Base-by-base conservation (phyloP, 495 filamentous ascomycete species). In the Lentithecium fluviatile region DNA sequence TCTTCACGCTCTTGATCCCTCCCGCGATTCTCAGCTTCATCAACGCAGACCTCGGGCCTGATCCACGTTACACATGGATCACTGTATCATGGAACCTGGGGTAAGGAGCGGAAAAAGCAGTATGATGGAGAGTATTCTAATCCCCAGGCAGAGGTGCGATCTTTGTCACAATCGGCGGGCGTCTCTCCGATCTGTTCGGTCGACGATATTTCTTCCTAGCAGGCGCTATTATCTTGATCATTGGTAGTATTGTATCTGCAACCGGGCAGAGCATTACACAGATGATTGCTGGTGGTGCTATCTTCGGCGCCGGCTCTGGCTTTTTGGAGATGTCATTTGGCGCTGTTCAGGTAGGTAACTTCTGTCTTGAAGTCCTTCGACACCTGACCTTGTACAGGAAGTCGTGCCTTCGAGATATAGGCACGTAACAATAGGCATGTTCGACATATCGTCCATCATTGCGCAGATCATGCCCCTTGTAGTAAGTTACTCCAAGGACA, bases 61-160 rank as follows among this genome's bases (percentile, higher is more conserved):
- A 66, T 26, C 64, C 64, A 29, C 58, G 64, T 15, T 66, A 62
- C 32, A 66, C 64, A 2, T 66, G 64, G 64, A 66, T 66, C 52
- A 66, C 64, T 42, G 62, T 66, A 32, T 66, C 64, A 1, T 66
- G 64, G 64, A 66, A 66, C 29, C 58, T 66, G 13, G 64, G n/a
- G n/a, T n/a, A n/a, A n/a, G n/a, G n/a, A n/a, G n/a, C n/a, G n/a
- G n/a, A n/a, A n/a, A n/a, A n/a, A n/a, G n/a, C n/a, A n/a, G n/a
- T n/a, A n/a, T n/a, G n/a, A n/a, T n/a, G n/a, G n/a, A n/a, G n/a
- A n/a, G n/a, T n/a, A n/a, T n/a, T n/a, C n/a, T n/a, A n/a, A n/a
- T n/a, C n/a, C n/a, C n/a, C n/a, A n/a, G n/a, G n/a, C n/a, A n/a
- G 64, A 2, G 64, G 64, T 8, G 64, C 64, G 13, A 66, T 66